These are phyloP conservation scores for Globisporangium uncinulatum DNA, from an alignment of 352 stramenopile species.

Conservation along the genomic window DNA sequence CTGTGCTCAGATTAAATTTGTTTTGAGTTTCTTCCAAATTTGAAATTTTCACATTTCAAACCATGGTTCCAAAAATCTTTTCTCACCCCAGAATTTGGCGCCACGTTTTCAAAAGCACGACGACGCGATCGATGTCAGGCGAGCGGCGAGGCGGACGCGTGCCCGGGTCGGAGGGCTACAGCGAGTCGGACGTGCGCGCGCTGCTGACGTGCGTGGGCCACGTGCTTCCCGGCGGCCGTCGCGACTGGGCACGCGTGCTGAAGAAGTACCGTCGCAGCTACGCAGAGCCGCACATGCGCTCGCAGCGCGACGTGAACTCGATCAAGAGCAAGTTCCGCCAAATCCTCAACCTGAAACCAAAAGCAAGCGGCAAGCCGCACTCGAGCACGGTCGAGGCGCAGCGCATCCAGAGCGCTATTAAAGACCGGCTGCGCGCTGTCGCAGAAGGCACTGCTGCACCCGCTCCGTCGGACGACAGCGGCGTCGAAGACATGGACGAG, in stretches of 20 bases:
- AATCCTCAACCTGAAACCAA: conserved; percentile 25
- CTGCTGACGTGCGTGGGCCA: conserved; percentile 7
- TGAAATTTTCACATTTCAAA: no score
- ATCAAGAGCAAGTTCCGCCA: conserved; percentile 36
- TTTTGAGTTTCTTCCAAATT: no score
- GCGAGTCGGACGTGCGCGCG: conserved; percentile 1
- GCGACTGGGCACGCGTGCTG: conserved; percentile 24
- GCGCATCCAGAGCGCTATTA: not conserved
- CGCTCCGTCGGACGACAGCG: conserved; percentile 7
- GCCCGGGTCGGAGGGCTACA: conserved; percentile 2
- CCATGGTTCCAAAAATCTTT: no score
- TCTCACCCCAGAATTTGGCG: no score
- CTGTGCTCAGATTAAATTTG: no score
- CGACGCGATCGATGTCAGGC: no score
- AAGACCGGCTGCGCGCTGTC: not conserved
- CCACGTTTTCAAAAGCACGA: no score
- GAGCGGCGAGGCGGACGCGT: conserved; percentile 1
- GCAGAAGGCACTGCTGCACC: not conserved
- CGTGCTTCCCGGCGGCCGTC: conserved; percentile 18
- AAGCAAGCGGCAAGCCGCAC: conserved; percentile 2
- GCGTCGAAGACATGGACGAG: not conserved
- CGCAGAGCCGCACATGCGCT: conserved; percentile 20
- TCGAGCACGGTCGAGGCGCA: conserved; percentile 3
- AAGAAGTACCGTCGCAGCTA: conserved; percentile 26
- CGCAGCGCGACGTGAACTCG: conserved; percentile 14